phyloP scores from a whole-genome alignment of 1,284 basidiomycete genomes.

The Tylopilus sp. region DNA sequence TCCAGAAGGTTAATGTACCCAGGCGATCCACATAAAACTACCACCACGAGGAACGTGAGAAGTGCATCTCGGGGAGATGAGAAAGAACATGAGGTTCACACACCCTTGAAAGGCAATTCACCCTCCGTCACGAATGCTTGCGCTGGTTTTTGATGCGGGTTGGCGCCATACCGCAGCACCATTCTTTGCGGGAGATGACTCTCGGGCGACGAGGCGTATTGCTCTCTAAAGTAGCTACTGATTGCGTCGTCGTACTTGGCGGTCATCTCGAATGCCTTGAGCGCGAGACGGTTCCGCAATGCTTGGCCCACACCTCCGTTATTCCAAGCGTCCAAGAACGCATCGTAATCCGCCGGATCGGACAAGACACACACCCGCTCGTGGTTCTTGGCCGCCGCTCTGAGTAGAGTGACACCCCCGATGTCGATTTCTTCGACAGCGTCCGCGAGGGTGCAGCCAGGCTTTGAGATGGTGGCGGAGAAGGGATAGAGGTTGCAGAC shows the following conservation, averaged over 20 bases:
- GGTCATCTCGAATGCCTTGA: slow-evolving; percentile 98
- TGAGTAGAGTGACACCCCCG: slow-evolving; percentile 95
- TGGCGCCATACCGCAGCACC: slow-evolving; percentile 91
- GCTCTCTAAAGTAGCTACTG: slow-evolving; percentile 93
- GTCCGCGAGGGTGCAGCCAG: slow-evolving; percentile 85
- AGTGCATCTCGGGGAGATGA: background rate
- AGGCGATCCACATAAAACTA: slow-evolving; percentile 90
- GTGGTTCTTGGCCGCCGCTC: slow-evolving; percentile 99
- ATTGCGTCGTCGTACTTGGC: slow-evolving; percentile 95
- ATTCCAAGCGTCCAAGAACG: slow-evolving; percentile 78
- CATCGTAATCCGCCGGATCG: slow-evolving; percentile 89
- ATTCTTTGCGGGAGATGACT: slow-evolving; percentile 77
- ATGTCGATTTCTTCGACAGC: slow-evolving; percentile 99
- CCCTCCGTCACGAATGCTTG: slow-evolving; percentile 93
- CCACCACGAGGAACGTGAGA: slow-evolving; percentile 2
- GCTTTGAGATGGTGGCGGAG: slow-evolving; percentile 84
- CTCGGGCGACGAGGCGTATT: slow-evolving; percentile 86
- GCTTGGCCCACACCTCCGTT: slow-evolving; percentile 68
- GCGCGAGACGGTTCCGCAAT: slow-evolving; percentile 77
- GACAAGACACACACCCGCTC: slow-evolving; percentile 89
- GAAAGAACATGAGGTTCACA: slow-evolving; percentile 16
- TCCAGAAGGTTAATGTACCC: slow-evolving; percentile 99
- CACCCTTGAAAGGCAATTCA: slow-evolving; percentile 91
- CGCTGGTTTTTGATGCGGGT: slow-evolving; percentile 98
- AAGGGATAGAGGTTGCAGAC: slow-evolving; percentile 99